Base-by-base conservation (phyloP, 2,329 filamentous ascomycete species). In the Aurifilum marmelostoma region DNA sequence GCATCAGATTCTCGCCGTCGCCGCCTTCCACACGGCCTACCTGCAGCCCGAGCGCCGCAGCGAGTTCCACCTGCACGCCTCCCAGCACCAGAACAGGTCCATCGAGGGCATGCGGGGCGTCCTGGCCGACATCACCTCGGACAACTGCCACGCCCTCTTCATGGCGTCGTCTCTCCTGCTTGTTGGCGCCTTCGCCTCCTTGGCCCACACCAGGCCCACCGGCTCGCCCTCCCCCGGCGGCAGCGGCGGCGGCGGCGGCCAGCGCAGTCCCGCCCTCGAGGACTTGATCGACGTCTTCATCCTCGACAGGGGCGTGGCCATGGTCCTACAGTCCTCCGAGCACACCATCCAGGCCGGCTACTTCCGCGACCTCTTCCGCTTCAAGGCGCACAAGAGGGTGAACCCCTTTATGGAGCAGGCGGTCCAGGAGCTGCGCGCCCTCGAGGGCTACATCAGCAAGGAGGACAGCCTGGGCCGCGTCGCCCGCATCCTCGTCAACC, bases 71-170 rank as follows among this genome's bases (percentile, higher is more conserved):
- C 71, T 77, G 0, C 74, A 73, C 24, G 78, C 77, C 1, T 77
- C 77, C 1, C 75, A 78, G 11, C 78, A 79, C 29, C 78, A 79
- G 56, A 77, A 73, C 62, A 72, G 76, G 21, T 76, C 78, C 11
- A 74, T 78, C 2, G 71, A 72, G 24, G 78, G 77, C 1, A 72
- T 80, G 61, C 74, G 77, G 0, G 72, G 67, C 3, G 72, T 73
- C 0, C 69, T 80, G 1, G 41, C 73, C 0, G 67, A 72, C 7
- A 73, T 80, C 32, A 74, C 67, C 9, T 71, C 73, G 0, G 74
- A 77, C 0, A 78, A 74, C 56, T 79, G 76, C 47, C 74, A 78
- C n/a, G 74, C 77, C 0, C 73, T 78, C 3, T 80, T 80, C 65
- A 68, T 76, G 2, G 73, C 77, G 0, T 75, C 78, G 0, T 78